phyloP scores from a whole-genome alignment of 2,329 filamentous ascomycete species.

The Fusarium multiceps region DNA sequence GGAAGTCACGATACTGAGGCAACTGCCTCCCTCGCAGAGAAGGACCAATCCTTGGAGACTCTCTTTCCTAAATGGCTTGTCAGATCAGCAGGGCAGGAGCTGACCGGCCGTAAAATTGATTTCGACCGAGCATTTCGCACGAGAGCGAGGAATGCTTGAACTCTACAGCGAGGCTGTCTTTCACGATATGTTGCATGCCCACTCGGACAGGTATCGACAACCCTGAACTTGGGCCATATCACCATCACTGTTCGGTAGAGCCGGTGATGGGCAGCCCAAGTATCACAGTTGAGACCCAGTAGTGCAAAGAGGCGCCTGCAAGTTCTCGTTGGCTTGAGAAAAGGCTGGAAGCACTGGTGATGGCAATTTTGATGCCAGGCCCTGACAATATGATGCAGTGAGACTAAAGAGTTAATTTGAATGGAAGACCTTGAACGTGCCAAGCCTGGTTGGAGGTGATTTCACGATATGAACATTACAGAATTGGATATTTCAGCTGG shows the following conservation, averaged over 20 bases:
- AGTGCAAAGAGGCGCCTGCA: constrained; percentile 26
- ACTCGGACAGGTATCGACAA: constrained; percentile 5
- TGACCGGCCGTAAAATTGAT: constrained; percentile 1
- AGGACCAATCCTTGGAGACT: background rate
- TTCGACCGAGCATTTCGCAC: constrained; percentile 2
- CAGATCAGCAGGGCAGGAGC: constrained; percentile 5
- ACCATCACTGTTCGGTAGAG: constrained; percentile 3
- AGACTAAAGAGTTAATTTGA: constrained; percentile 3
- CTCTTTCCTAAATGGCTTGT: constrained; percentile 12
- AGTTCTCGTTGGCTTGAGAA: constrained; percentile 3
- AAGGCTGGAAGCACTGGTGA: constrained; percentile 8
- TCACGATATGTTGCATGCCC: constrained; percentile 16
- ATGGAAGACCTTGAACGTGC: background rate
- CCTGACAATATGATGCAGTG: background rate
- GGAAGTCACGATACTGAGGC: constrained; percentile 2
- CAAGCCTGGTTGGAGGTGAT: background rate
- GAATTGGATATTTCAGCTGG: background rate
- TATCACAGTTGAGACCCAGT: constrained; percentile 28
- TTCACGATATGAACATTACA: background rate
- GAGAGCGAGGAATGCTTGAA: background rate
- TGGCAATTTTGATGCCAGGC: constrained; percentile 6
- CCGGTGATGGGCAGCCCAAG: constrained; percentile 20
- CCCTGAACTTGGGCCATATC: constrained; percentile 1
- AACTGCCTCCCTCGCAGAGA: background rate
- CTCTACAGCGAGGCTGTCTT: constrained; percentile 10